Base-by-base conservation (phyloP, 192 early-diverging fungal genomes). In the Allomyces macrogynus region DNA sequence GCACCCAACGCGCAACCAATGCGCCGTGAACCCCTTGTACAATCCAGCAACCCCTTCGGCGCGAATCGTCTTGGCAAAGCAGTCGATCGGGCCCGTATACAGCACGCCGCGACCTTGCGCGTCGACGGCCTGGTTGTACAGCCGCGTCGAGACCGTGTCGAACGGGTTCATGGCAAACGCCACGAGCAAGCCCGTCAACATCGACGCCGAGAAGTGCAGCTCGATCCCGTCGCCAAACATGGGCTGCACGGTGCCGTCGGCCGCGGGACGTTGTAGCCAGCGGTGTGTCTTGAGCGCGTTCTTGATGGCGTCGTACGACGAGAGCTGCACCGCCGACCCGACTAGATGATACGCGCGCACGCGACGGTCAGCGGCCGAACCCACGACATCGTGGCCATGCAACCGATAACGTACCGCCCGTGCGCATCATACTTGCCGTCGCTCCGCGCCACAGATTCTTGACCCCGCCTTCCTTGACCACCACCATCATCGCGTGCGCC, bases 151-250 rank as follows among this genome's bases (percentile, higher is more conserved):
- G 61, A 93, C 85, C 10, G 95, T 91, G 74, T 97, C 95, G 66
- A 94, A 93, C n/a, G 95, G 92, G 65, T 97, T 95, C 92, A 97
- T 97, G 60, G 82, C 87, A 23, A 80, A 73, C 69, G 89, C 90
- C 18, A 95, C 87, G 68, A 90, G 85, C 65, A 94, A 81, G 62
- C 89, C 87, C 0, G 87, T 87, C 60, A 87, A 74, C 77, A 92
- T 75, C 71, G 84, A 84, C 4, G 88, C 83, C 43, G 84, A 67
- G 44, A 86, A 81, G 67, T 97, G 92, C 61, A 89, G 80, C 11
- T 77, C 54, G 23, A 84, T 75, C 64, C 82, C 77, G 61, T 78
- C 81, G 54, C 80, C 73, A 61, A 82, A 72, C 61, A 75, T 75
- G 60, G 75, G 66, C 64, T 69, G 75, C 74, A 78, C 81, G 42